Base-by-base conservation (phyloP, 2,329 filamentous ascomycete genomes). In the Dissoconium aciculare region DNA sequence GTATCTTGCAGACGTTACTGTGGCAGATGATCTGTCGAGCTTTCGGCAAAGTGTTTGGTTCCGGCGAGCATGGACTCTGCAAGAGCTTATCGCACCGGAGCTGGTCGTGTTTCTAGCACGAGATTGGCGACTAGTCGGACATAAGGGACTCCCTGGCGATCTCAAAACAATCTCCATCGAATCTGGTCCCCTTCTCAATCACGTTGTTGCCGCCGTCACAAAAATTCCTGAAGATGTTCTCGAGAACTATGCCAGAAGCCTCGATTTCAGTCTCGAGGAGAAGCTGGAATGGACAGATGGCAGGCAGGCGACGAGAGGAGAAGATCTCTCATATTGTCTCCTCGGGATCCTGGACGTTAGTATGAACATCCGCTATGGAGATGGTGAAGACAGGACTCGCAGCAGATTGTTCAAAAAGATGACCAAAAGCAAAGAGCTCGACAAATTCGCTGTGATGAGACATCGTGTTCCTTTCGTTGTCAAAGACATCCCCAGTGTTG, bases 71-170 rank as follows among this genome's bases (percentile, higher is more conserved):
- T 23, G 19, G 19, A 23, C 19, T n/a, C 19, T 23, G n/a, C 19
- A 23, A n/a, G 19, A 23, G n/a, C 19, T 23, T n/a, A 8, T 23
- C n/a, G 19, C 19, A 23, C 19, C 19, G 19, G 19, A 23, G 19
- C 19, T 23, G 19, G 19, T 23, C 19, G 19, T 29, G 12, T 29
- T 29, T 17, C 10, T 29, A 9, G 9, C 11, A 10, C 10, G 15
- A 14, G n/a, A 27, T 4, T 33, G 34, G 34, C n/a, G 30, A 11
- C 13, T 36, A 11, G 25, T 36, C 11, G 31, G 34, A 4, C 34
- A 36, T 11, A 36, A 36, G n/a, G 29, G 29, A 12, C 19, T 8
- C 8, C 8, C 19, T n/a, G 19, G 19, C 19, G 19, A n/a, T 23
- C 19, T 8, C 19, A 23, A n/a, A 8, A n/a, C 8, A 23, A 23